Conservation (phyloP, 1,139 yeast genomes). For the Debaryomycetaceae sp. region DNA sequence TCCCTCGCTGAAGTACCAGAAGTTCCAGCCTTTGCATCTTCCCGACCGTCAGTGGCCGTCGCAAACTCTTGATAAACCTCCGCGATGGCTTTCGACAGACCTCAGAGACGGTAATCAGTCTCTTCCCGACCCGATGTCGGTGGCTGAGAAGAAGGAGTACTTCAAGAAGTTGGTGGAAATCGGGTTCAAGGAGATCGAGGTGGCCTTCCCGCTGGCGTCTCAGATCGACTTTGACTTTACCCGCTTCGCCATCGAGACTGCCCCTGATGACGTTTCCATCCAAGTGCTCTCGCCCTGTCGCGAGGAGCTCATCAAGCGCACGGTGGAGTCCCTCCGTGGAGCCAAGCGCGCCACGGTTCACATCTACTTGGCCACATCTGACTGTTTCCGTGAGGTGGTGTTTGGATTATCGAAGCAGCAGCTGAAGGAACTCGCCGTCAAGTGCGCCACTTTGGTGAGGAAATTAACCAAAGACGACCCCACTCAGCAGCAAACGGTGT, state of each 20-base stretch:
- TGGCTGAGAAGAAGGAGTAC: constrained; percentile 83
- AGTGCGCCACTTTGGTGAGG: constrained; percentile 75
- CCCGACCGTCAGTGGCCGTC: constrained; percentile 88
- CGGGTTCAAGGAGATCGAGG: constrained; percentile 96
- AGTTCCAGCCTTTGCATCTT: constrained; percentile 62
- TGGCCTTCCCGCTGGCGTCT: constrained; percentile 93
- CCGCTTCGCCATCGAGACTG: constrained; percentile 83
- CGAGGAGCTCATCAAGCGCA: constrained; percentile 82
- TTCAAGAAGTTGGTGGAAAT: constrained; percentile 81
- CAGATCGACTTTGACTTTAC: constrained; percentile 96
- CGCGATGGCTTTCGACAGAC: constrained; percentile 96
- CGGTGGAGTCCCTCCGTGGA: constrained; percentile 84
- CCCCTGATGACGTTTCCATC: constrained; percentile 89
- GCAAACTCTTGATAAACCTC: constrained; percentile 69
- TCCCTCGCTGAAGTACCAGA: constrained; percentile 73
- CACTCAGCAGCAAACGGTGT: constrained; percentile 60
- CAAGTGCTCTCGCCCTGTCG: constrained; percentile 93
- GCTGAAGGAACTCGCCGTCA: constrained; percentile 74
- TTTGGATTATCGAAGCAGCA: constrained; percentile 82
- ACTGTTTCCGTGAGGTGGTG: constrained; percentile 84
- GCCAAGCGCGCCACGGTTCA: constrained; percentile 90
- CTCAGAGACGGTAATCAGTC: constrained; percentile 97
- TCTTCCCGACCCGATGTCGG: constrained; percentile 94
- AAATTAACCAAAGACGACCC: constrained; percentile 89
- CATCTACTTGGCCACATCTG: constrained; percentile 88